A percentile compares a stretch with the other conserved stretches of the same genome.
phyloP scores from a whole-genome alignment of 257 asterid species.

The Capsicum baccatum region DNA sequence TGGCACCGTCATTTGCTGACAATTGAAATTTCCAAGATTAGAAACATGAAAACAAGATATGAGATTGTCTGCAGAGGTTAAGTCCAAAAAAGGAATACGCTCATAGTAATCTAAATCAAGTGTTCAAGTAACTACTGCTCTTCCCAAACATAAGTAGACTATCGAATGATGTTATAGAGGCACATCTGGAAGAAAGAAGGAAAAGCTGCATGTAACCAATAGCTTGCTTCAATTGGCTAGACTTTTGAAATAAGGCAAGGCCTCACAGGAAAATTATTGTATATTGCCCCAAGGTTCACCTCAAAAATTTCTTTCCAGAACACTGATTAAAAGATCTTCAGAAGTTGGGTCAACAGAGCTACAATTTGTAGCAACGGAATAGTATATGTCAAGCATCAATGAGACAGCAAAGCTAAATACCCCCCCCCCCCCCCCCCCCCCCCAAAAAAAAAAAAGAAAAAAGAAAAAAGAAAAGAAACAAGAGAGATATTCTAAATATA shows the following conservation, averaged over 20 bases:
- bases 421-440: not conserved
- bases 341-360: not conserved
- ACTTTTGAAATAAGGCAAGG: not conserved
- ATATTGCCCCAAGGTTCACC: not conserved
- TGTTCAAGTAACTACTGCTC: not conserved
- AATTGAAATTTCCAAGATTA: slow-evolving; percentile 32
- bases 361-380: not conserved
- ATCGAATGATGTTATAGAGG: not conserved
- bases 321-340: not conserved
- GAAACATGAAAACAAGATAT: slow-evolving; percentile 13
- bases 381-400: not conserved
- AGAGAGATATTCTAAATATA: not conserved
- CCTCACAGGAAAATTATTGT: not conserved
- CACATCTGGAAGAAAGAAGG: not conserved
- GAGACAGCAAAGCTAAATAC: not conserved
- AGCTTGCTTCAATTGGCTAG: slow-evolving; percentile 17
- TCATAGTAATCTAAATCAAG: not conserved
- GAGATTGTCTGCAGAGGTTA: not conserved
- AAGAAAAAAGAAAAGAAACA: not conserved
- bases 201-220: not conserved
- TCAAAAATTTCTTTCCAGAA: slow-evolving; percentile 10
- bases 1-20: slow-evolving; percentile 96
- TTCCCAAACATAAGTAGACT: not conserved
- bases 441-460: too few species aligned
- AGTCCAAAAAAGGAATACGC: not conserved